Evolutionary conservation across 129 eudicot species (phyloP).

Genomic region (Arctium minus): DNA sequence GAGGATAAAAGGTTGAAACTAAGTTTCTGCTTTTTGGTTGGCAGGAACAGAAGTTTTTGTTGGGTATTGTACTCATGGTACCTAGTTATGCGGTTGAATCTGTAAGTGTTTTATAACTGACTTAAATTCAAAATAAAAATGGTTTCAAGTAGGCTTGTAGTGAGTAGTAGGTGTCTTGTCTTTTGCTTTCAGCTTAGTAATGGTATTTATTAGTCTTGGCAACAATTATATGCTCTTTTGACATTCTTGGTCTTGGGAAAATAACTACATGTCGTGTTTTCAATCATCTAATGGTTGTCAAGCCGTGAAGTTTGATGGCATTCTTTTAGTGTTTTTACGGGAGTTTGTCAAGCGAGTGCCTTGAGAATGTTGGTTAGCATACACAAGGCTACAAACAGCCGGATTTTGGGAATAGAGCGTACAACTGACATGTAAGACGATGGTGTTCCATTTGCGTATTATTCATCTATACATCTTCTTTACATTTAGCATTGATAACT

Average conservation of each 20-base stretch:
- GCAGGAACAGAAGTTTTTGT: constrained; percentile 97
- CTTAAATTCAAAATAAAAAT: not conserved
- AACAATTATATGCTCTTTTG: too few species aligned
- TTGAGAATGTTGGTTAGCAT: not conserved
- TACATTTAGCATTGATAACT: not conserved
- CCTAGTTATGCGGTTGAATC: constrained; percentile 96
- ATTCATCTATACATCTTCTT: not conserved
- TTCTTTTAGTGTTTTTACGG: not conserved
- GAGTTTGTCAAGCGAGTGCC: not conserved
- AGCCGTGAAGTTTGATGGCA: not conserved
- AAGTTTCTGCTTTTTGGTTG: constrained; percentile 7
- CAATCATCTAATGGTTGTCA: not conserved
- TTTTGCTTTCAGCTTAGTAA: not conserved
- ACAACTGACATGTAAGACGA: not conserved
- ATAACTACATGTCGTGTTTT: not conserved
- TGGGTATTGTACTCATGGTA: constrained; percentile 90
- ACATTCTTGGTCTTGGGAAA: too few species aligned
- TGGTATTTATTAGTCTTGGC: not conserved
- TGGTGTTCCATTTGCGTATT: not conserved
- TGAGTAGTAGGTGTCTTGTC: too few species aligned
- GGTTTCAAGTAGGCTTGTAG: not conserved
- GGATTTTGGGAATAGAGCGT: not conserved
- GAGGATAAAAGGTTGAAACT: not conserved
- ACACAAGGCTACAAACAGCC: not conserved
- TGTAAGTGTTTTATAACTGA: constrained; percentile 44